phyloP scores from a whole-genome alignment of 345 rosid species.

The Bruguiera gymnorhiza region DNA sequence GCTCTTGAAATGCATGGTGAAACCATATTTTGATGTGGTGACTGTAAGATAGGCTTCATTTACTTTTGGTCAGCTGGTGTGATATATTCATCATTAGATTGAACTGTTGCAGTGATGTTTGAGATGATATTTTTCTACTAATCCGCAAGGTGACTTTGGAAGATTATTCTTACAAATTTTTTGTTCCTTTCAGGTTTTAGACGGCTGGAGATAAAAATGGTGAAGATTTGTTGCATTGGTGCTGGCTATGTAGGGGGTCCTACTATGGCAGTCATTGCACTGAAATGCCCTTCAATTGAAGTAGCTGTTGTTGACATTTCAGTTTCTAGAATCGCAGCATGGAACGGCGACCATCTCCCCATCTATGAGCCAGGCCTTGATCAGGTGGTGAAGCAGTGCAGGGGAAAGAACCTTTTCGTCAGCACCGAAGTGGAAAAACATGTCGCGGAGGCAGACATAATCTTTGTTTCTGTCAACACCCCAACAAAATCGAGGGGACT shows the following conservation, averaged over 20 bases:
- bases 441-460: too few relatives aligned
- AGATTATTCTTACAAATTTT: neutral
- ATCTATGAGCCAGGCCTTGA: conserved; percentile 71
- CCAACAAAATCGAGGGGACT: too few relatives aligned
- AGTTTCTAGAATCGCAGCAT: conserved; percentile 52
- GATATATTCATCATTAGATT: too few relatives aligned
- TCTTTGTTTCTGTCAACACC: too few relatives aligned
- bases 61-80: too few relatives aligned
- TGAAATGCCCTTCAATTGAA: conserved; percentile 58
- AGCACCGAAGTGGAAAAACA: too few relatives aligned
- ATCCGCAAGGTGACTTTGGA: too few relatives aligned
- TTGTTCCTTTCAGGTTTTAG: conserved; percentile 9
- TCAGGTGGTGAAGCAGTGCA: conserved; percentile 58
- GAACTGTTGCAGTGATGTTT: too few relatives aligned
- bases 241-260: conserved; percentile 17
- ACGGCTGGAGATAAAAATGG: conserved; percentile 1
- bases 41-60: too few relatives aligned
- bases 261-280: conserved; percentile 59
- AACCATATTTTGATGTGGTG: neutral
- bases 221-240: conserved; percentile 14
- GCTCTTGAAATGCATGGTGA: neutral
- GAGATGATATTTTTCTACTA: too few relatives aligned
- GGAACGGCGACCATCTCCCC: conserved; percentile 64
- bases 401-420: neutral
- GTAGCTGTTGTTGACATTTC: conserved; percentile 70